Conservation (phyloP, 805 yeast genomes). For the Cyberlindnera americana region DNA sequence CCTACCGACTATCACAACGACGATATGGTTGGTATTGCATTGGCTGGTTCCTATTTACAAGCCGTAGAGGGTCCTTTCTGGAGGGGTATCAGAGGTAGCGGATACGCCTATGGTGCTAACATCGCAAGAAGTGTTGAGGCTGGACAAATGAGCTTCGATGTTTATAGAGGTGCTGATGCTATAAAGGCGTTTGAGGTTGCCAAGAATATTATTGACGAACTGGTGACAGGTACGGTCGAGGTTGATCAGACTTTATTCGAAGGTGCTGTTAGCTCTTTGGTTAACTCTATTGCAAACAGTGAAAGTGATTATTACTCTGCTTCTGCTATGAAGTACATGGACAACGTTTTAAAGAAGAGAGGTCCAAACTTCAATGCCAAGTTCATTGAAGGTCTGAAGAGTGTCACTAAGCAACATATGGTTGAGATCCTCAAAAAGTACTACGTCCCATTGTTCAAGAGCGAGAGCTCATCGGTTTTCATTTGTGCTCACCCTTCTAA, state of each 20-base stretch:
- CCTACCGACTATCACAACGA: conserved; percentile 51
- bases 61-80: conserved; percentile 96
- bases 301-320: conserved; percentile 66
- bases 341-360: conserved; percentile 61
- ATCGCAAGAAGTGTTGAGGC: conserved; percentile 57
- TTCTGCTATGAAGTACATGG: conserved; percentile 61
- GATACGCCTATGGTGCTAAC: conserved; percentile 86
- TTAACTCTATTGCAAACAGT: conserved; percentile 62
- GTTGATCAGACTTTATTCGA: conserved; percentile 61
- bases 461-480: conserved; percentile 55
- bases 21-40: conserved; percentile 66
- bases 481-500: conserved; percentile 72
- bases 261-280: conserved; percentile 75
- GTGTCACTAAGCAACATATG: conserved; percentile 52
- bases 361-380: conserved; percentile 61
- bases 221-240: conserved; percentile 47
- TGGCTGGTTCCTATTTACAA: conserved; percentile 73
- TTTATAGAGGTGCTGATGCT: conserved; percentile 84
- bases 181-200: conserved; percentile 59
- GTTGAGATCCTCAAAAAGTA: conserved; percentile 50
- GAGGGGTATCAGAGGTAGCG: conserved; percentile 93
- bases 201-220: conserved; percentile 57
- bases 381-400: conserved; percentile 50
- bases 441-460: conserved; percentile 60
- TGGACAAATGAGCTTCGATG: conserved; percentile 61